Conservation (phyloP, 305 asterid genomes). For the Fraxinus sp. region DNA sequence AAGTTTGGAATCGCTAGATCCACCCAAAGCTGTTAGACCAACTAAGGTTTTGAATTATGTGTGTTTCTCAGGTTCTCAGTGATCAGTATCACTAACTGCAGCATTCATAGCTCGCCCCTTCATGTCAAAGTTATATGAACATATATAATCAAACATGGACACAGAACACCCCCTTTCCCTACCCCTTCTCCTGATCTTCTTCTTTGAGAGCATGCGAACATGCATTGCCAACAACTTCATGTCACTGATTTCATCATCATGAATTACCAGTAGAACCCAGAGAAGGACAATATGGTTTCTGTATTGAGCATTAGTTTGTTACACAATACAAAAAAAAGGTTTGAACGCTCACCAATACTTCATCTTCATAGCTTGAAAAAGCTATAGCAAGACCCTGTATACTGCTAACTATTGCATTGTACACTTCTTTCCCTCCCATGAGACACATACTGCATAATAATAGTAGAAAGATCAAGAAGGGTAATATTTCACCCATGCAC, state of each 20-base stretch:
- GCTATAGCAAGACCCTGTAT: slow-evolving; percentile 94
- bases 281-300: slow-evolving; percentile 3
- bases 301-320: slow-evolving; percentile 9
- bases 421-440: slow-evolving; percentile 89
- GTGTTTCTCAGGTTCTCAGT: neutral
- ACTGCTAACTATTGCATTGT: slow-evolving; percentile 90
- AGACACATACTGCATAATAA: slow-evolving; percentile 70
- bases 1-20: neutral
- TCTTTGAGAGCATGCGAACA: neutral
- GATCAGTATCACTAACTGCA: neutral
- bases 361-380: slow-evolving; percentile 82
- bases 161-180: neutral
- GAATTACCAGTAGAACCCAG: neutral
- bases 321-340: slow-evolving; percentile 12
- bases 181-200: neutral
- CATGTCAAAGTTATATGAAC: neutral
- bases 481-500: slow-evolving; percentile 20
- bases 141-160: neutral
- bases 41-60: neutral
- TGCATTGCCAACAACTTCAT: neutral
- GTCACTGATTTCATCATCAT: neutral
- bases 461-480: slow-evolving; percentile 25
- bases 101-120: neutral
- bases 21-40: neutral
- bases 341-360: slow-evolving; percentile 73